phyloP scores from a whole-genome alignment of 352 stramenopile genomes.

The Phytopythium litorale region DNA sequence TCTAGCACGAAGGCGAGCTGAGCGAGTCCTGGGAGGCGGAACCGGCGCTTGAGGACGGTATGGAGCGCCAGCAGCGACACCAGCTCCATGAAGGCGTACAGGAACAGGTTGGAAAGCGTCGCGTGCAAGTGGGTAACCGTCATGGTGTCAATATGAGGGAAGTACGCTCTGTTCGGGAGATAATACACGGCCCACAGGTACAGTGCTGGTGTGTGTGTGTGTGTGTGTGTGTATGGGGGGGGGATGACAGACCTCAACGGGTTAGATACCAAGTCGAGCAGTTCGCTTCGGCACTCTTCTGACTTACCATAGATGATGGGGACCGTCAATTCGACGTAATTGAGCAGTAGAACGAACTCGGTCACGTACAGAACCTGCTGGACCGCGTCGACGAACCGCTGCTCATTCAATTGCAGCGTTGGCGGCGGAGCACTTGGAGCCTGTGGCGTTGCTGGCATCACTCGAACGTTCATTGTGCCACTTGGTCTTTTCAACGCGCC shows the following conservation, averaged over 20 bases:
- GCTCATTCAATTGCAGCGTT: neutral
- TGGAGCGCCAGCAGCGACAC: slow-evolving; percentile 23
- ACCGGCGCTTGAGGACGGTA: slow-evolving; percentile 11
- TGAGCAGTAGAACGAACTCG: slow-evolving; percentile 36
- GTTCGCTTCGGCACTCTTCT: no score
- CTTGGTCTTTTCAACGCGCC: neutral
- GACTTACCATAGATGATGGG: slow-evolving; percentile 34
- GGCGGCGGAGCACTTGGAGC: neutral
- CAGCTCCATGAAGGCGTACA: slow-evolving; percentile 28
- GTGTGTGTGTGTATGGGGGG: no score
- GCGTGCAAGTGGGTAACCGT: slow-evolving; percentile 6
- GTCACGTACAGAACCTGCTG: slow-evolving; percentile 27
- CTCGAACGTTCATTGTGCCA: neutral
- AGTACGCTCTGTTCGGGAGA: slow-evolving; percentile 27
- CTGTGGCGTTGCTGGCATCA: neutral
- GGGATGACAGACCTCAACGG: neutral
- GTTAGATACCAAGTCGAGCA: neutral
- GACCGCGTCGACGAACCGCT: slow-evolving; percentile 3
- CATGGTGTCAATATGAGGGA: slow-evolving; percentile 13
- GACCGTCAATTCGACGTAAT: slow-evolving; percentile 34
- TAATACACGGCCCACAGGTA: slow-evolving; percentile 23
- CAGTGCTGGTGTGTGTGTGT: no score
- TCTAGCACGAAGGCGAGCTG: slow-evolving; percentile 34
- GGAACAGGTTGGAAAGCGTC: slow-evolving; percentile 16
- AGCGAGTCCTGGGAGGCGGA: slow-evolving; percentile 14